A percentile compares a stretch with the other conserved stretches of the same genome.
Evolutionary conservation across 2,329 filamentous ascomycete genomes (phyloP).

Genomic region (Teratosphaeriaceae sp.): DNA sequence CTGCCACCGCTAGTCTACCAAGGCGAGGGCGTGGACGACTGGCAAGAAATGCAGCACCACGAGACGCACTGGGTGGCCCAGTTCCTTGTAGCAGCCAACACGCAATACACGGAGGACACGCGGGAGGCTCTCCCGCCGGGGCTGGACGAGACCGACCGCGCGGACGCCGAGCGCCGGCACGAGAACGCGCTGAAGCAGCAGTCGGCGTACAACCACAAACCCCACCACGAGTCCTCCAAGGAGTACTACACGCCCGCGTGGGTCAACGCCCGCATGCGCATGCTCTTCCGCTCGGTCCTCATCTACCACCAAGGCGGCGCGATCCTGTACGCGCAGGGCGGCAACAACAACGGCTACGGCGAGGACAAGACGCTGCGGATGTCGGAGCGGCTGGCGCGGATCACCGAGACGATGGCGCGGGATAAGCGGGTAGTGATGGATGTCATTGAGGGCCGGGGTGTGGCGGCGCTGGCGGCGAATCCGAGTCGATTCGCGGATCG

Average conservation of each 20-base stretch:
- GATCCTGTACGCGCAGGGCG: constrained; percentile 14
- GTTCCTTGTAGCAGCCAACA: constrained; percentile 10
- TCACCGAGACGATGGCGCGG: constrained; percentile 9
- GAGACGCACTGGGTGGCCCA: constrained; percentile 7
- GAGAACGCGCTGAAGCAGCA: constrained; percentile 11
- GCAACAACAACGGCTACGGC: constrained; percentile 18
- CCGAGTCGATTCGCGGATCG: constrained; percentile 12
- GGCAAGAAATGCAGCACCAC: neutral
- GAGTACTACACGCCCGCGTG: constrained; percentile 11
- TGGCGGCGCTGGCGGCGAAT: constrained; percentile 16
- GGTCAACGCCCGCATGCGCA: constrained; percentile 13
- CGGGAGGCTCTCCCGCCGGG: too few relatives aligned
- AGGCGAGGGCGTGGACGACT: constrained; percentile 6
- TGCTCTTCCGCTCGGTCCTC: constrained; percentile 15
- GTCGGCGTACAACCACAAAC: constrained; percentile 9
- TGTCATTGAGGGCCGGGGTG: constrained; percentile 19
- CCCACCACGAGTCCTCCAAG: constrained; percentile 5
- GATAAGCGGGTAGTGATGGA: constrained; percentile 21
- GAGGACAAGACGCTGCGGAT: constrained; percentile 13
- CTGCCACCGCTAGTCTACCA: constrained; percentile 3
- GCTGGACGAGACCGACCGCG: constrained; percentile 2
- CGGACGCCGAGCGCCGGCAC: neutral
- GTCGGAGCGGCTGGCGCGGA: constrained; percentile 8
- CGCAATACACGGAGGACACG: constrained; percentile 3
- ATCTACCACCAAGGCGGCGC: constrained; percentile 15